Conservation (phyloP, 2,329 filamentous ascomycete species). For the Fusarium sarcochroum region DNA sequence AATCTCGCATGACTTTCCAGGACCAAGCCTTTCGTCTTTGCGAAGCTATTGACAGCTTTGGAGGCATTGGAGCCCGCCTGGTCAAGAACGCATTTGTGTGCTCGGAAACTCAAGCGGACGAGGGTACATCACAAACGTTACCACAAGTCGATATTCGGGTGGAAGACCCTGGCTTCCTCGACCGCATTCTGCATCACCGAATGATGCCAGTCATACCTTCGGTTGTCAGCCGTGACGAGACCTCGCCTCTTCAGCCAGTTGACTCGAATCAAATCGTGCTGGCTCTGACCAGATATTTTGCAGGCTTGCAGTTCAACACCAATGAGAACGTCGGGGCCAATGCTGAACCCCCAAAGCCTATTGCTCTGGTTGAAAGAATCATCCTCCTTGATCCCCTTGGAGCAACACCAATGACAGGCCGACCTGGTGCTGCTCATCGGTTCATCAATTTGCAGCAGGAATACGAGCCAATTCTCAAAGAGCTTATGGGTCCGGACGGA, state of each 20-base stretch:
- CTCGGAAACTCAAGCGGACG: constrained; percentile 6
- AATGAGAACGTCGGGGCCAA: constrained; percentile 44
- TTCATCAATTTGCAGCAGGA: constrained; percentile 97
- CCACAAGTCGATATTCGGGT: constrained; percentile 48
- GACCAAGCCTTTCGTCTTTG: constrained; percentile 81
- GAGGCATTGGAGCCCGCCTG: constrained; percentile 76
- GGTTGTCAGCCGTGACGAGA: constrained; percentile 59
- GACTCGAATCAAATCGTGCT: constrained; percentile 76
- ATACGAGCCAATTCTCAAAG: constrained; percentile 75
- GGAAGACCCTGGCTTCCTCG: constrained; percentile 52
- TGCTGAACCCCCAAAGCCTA: constrained; percentile 59
- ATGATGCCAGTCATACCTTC: constrained; percentile 58
- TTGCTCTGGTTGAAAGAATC: constrained; percentile 82
- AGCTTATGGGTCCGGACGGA: constrained; percentile 63
- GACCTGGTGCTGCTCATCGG: constrained; percentile 55
- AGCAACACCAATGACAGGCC: constrained; percentile 78
- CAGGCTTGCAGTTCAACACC: constrained; percentile 69
- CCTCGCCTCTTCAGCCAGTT: constrained; percentile 56
- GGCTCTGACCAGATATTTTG: constrained; percentile 82
- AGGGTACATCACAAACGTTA: constrained; percentile 36
- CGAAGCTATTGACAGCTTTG: constrained; percentile 79
- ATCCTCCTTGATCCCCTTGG: constrained; percentile 91
- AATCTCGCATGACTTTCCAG: constrained; percentile 59
- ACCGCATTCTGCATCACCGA: constrained; percentile 51
- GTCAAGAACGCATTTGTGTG: constrained; percentile 64